These are phyloP conservation scores for Chrysoporthe austroafricana DNA, from an alignment of 2,329 filamentous ascomycete species.

Conservation along the genomic window DNA sequence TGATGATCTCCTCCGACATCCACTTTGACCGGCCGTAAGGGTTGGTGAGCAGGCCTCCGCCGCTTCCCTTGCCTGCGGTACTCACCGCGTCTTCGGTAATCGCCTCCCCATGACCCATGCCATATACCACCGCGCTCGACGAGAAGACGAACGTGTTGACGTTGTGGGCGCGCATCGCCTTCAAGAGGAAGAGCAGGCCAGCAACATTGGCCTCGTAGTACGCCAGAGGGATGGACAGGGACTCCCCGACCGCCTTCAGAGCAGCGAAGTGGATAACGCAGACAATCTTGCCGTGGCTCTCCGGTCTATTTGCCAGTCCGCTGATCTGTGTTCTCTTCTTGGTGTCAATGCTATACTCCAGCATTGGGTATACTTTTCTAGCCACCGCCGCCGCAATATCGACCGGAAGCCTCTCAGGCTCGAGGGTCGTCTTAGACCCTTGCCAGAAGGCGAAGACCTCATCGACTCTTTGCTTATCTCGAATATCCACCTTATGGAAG, in stretches of 20 bases:
- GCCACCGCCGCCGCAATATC: constrained; percentile 24
- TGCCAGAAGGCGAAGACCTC: constrained; percentile 26
- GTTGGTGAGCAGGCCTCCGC: constrained; percentile 26
- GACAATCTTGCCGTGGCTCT: constrained; percentile 19
- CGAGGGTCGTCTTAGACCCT: constrained; percentile 14
- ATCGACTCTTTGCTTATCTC: constrained; percentile 14
- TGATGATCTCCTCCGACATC: constrained; percentile 28
- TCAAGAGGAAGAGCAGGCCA: constrained; percentile 18
- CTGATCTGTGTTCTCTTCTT: constrained; percentile 16
- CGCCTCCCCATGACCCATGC: constrained; percentile 19
- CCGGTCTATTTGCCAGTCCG: not conserved
- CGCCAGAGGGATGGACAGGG: constrained; percentile 21
- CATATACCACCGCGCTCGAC: constrained; percentile 25
- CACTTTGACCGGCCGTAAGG: constrained; percentile 27
- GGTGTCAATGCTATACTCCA: constrained; percentile 21
- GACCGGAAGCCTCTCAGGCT: constrained; percentile 17
- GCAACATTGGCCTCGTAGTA: constrained; percentile 26
- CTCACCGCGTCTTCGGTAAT: constrained; percentile 24
- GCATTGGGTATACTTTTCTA: constrained; percentile 23
- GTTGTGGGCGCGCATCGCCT: constrained; percentile 18
- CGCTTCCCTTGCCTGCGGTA: constrained; percentile 21
- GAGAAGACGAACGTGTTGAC: constrained; percentile 26
- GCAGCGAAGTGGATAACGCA: constrained; percentile 27
- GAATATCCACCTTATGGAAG: constrained; percentile 24
- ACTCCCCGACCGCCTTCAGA: constrained; percentile 26